Conservation (phyloP, 148 eudicot species). For the Cornus kousa region DNA sequence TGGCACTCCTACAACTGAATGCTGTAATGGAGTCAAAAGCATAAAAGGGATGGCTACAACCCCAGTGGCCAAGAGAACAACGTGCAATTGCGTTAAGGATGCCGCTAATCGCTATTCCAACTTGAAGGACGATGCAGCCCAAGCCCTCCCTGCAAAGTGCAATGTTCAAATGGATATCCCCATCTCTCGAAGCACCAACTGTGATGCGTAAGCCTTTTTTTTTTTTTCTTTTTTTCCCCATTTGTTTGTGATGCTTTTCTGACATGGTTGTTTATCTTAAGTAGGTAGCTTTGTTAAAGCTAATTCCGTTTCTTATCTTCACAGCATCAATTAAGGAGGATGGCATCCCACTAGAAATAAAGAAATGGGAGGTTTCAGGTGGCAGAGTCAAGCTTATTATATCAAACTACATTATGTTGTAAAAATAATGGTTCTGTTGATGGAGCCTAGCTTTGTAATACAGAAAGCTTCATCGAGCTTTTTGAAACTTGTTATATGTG, state of each 20-base stretch:
- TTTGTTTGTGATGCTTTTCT: background rate
- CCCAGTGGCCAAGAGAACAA: slow-evolving; percentile 13
- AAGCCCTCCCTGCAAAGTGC: slow-evolving; percentile 20
- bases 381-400: background rate
- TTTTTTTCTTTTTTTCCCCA: too few species aligned
- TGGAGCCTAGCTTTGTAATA: background rate
- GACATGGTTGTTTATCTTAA: too few species aligned
- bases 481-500: background rate
- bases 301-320: too few species aligned
- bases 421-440: background rate
- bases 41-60: slow-evolving; percentile 7
- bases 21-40: slow-evolving; percentile 23
- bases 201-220: slow-evolving; percentile 16
- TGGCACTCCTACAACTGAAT: slow-evolving; percentile 6
- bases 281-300: background rate
- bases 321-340: background rate
- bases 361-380: background rate
- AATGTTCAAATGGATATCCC: slow-evolving; percentile 9
- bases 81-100: slow-evolving; percentile 23
- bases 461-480: background rate
- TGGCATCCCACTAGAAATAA: background rate
- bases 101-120: slow-evolving; percentile 16
- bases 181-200: slow-evolving; percentile 13
- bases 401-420: background rate
- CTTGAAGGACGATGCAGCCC: slow-evolving; percentile 20